Evolutionary conservation across 2,329 filamentous ascomycete species (phyloP), one percentile per base, ranked within the genome.

Genomic region (Verticillium nonalfalfae): DNA sequence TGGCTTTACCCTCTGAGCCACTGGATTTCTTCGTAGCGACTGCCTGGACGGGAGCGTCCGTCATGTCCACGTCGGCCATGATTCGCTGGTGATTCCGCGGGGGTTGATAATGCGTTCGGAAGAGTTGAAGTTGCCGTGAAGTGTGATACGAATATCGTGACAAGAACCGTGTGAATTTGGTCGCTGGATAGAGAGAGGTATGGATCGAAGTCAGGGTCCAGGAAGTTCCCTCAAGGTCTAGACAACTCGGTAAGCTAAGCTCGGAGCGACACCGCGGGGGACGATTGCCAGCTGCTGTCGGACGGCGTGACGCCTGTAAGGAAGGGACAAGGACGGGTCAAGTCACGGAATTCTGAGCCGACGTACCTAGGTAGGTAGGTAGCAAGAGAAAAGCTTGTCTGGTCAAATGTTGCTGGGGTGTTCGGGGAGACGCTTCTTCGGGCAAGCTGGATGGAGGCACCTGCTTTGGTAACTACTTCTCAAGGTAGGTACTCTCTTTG

Each of bases 21-120:
- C 76, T 77, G 15, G 74, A 72, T 73, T 82, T 84, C 75, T 87
- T 90, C 33, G 81, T 78, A 21, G 79, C 78, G 65, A 76, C 79
- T 71, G 78, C 64, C 70, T 77, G 75, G 45, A 83, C 76, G 38
- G 87, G 86, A 56, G 90, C 93, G 76, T 98, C 95, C 60, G 91
- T 90, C 95, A 98, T 98, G 72, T 97, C 93, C 58, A 98, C 89
- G 78, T 99, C 95, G 62, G 93, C 91, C 95, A 98, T 98, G 65
- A 64, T 74, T 34, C 31, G 31, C 54, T 34, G 14, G 31, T 18
- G 15, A 31, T 13, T 56, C 34, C 9, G 9, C 18, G 13, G 45
- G 4, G 6, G 18, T 7, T 10, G n/a, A 1, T 13, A 21, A 11
- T n/a, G 18, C 2, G 7, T n/a, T 21, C 45, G 21, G 3, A 1